Evolutionary conservation across 129 eudicot genomes (phyloP), one percentile per base, ranked within the genome.

Genomic region (Glebionis coronaria): DNA sequence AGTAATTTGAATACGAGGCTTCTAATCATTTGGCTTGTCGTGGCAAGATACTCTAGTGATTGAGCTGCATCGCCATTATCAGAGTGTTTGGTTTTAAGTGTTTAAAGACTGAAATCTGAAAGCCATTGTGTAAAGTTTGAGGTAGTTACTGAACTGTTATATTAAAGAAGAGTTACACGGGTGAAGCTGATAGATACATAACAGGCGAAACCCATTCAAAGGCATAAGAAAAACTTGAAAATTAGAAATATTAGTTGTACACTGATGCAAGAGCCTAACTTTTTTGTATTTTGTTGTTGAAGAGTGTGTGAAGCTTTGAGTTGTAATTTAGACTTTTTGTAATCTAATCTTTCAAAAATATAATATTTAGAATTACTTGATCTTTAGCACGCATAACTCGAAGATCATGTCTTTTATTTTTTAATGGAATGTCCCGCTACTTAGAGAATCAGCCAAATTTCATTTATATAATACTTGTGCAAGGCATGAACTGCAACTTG

Each of bases 1-100:
- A 82, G 45, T 89, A 84, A 89, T 19, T 35, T 35, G n/a, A 23
- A 71, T 51, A 44, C 50, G 28, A 47, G 47, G 29, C 5, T 44
- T 5, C 10, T 58, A 50, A 67, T 45, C 16, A 51, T 45, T 67
- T 51, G 55, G 42, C 35, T 38, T 47, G 15, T 27, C 10, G 25
- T 28, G 46, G 27, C 59, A 66, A 67, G 45, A 51, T 10, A 18
- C 18, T 11, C 47, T 7, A 16, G 21, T 19, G 12, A 52, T 40
- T 9, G 73, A 54, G 63, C 14, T 35, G 6, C 21, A 18, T 61
- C 70, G 35, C 63, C 56, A 40, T 50, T 19, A 23, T 60, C 58
- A n/a, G 54, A 55, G 23, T 11, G 55, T 40, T 19, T 68, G 23
- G 23, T 21, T 69, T 19, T 69, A 13, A 18, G 9, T 7, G 44